Evolutionary conservation across 805 yeast genomes (phyloP).

Genomic region (Kuraishia ogatae): DNA sequence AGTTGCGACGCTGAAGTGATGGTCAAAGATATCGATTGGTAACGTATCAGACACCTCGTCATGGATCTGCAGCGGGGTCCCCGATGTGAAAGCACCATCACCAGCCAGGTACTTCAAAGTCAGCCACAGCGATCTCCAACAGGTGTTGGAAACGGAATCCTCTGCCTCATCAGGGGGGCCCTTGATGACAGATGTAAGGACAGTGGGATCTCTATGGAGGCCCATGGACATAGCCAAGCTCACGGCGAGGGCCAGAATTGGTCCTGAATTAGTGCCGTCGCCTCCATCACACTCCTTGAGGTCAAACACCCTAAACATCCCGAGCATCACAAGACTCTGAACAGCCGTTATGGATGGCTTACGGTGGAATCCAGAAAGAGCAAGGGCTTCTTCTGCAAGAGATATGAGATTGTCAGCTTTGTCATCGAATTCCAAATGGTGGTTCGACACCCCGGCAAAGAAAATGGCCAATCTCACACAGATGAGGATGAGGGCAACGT

Average conservation of each 20-base stretch:
- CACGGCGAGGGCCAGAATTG: neutral
- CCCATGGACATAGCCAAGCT: neutral
- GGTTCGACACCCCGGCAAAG: neutral
- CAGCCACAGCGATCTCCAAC: constrained; percentile 1
- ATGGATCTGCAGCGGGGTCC: constrained; percentile 1
- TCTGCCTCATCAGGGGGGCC: neutral
- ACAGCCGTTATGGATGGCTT: neutral
- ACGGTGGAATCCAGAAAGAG: neutral
- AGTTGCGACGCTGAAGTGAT: neutral
- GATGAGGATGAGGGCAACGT: neutral
- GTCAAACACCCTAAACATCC: neutral
- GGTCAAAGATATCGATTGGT: neutral
- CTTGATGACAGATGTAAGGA: neutral
- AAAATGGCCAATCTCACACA: neutral
- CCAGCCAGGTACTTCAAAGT: neutral
- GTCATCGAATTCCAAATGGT: neutral
- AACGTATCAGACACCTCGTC: neutral
- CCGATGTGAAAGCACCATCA: neutral
- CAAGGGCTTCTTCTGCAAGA: neutral
- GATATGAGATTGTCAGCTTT: neutral
- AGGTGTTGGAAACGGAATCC: neutral
- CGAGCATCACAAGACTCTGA: neutral
- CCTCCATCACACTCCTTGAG: neutral
- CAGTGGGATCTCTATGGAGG: neutral
- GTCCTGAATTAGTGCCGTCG: neutral